Conservation (phyloP, 257 asterid genomes). For the Jacaranda copaia region DNA sequence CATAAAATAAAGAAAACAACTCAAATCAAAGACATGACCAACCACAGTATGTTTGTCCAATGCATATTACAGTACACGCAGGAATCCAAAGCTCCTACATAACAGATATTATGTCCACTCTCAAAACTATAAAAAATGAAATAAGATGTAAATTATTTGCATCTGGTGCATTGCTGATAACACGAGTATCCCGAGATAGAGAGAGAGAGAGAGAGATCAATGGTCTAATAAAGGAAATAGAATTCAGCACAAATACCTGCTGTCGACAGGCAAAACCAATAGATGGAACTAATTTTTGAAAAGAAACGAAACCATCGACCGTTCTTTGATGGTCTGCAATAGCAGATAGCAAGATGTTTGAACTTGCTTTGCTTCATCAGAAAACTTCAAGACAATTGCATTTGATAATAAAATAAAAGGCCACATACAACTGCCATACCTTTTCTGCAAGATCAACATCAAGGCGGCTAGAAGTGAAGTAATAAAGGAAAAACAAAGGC, state of each 20-base stretch:
- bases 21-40: too few relatives aligned
- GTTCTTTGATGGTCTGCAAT: conserved; percentile 93
- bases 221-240: too few relatives aligned
- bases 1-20: too few relatives aligned
- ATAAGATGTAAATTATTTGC: too few relatives aligned
- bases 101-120: too few relatives aligned
- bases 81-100: too few relatives aligned
- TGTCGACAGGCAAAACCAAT: neutral
- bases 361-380: neutral
- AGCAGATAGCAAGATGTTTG: conserved; percentile 13
- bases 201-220: too few relatives aligned
- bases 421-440: conserved; percentile 44
- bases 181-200: too few relatives aligned
- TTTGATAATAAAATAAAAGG: neutral
- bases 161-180: too few relatives aligned
- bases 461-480: conserved; percentile 87
- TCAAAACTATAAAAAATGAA: too few relatives aligned
- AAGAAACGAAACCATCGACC: conserved; percentile 50
- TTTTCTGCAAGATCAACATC: conserved; percentile 98
- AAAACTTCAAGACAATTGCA: neutral
- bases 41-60: too few relatives aligned
- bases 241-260: neutral
- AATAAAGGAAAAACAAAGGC: conserved; percentile 96
- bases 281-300: neutral
- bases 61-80: too few relatives aligned